Percentiles rank a stretch among this genome's conserved stretches.
Conservation (phyloP, 495 filamentous ascomycete genomes). For the Aspergillus egyptiacus region DNA sequence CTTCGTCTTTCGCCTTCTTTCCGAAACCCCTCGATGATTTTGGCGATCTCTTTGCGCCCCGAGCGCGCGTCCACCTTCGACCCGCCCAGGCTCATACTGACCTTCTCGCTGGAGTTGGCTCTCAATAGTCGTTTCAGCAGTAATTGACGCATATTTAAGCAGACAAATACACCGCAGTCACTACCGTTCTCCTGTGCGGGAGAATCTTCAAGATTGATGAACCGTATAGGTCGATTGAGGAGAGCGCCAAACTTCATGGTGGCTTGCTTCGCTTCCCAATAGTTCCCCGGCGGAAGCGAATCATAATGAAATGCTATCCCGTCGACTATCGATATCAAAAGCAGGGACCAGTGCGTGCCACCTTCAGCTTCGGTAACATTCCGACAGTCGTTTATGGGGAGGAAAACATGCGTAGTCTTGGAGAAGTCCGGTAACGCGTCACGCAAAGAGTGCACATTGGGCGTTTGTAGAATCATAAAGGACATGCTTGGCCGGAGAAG, state of each 20-base stretch:
- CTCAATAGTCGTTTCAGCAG: constrained; percentile 75
- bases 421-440: constrained; percentile 58
- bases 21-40: constrained; percentile 72
- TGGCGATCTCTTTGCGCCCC: constrained; percentile 80
- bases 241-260: constrained; percentile 56
- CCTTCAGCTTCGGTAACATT: constrained; percentile 74
- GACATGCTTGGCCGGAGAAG: constrained; percentile 91
- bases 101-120: constrained; percentile 68
- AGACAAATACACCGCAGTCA: constrained; percentile 96
- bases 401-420: constrained; percentile 86
- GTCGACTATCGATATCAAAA: constrained; percentile 84
- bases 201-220: constrained; percentile 71
- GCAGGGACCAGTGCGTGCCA: constrained; percentile 90
- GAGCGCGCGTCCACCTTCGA: constrained; percentile 69
- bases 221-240: constrained; percentile 58
- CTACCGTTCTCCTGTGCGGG: constrained; percentile 89
- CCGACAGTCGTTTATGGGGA: constrained; percentile 87
- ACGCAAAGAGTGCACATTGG: constrained; percentile 63
- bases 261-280: constrained; percentile 60
- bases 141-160: constrained; percentile 84
- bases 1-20: constrained; percentile 77
- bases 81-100: constrained; percentile 87
- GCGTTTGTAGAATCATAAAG: constrained; percentile 83
- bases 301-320: constrained; percentile 96
- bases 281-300: constrained; percentile 72